Evolutionary conservation across 768 basidiomycete genomes (phyloP), one percentile per base, ranked within the genome.

Genomic region (Boletus speciosus): DNA sequence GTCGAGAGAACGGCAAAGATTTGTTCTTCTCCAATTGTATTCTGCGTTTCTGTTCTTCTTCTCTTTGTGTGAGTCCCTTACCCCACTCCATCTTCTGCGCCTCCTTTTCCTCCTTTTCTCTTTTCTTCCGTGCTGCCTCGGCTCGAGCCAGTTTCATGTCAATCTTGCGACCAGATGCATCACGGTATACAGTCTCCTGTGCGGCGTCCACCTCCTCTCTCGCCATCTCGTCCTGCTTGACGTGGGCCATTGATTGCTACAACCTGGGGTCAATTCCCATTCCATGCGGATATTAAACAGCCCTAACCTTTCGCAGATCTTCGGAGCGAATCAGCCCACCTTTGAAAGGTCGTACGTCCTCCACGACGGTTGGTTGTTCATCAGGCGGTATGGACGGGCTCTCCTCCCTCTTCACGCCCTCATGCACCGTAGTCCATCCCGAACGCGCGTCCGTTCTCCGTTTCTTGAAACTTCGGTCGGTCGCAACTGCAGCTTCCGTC

Each of bases 21-120:
- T 76, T 80, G 70, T 87, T 83, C 61, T 81, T 84, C 69, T 90
- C 86, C 64, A 90, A 67, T 54, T 92, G 84, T 53, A 71, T 64
- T 64, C 73, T 81, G 66, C 77, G 74, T 66, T 80, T 81, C 72
- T 94, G 90, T 49, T 78, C 74, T 55, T 94, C 89, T 23, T 90
- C 87, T 55, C 85, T 76, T 74, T 98, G 97, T 37, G 93, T 88
- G 35, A 98, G 65, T 31, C 97, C 97, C 71, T 96, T 98, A 1
- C 93, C 93, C 97, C 97, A 98, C 68, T 96, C 91, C 91, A 96
- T 93, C 76, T 92, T 95, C 67, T 81, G 76, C 47, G 88, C 88
- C 66, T 96, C 92, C 66, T 82, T 84, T 73, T 97, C 90, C 67
- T 94, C 86, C 54, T 78, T 76, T 66, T 93, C 87, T 21, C 91